Conservation (phyloP, 345 rosid species). For the Populus tremula region DNA sequence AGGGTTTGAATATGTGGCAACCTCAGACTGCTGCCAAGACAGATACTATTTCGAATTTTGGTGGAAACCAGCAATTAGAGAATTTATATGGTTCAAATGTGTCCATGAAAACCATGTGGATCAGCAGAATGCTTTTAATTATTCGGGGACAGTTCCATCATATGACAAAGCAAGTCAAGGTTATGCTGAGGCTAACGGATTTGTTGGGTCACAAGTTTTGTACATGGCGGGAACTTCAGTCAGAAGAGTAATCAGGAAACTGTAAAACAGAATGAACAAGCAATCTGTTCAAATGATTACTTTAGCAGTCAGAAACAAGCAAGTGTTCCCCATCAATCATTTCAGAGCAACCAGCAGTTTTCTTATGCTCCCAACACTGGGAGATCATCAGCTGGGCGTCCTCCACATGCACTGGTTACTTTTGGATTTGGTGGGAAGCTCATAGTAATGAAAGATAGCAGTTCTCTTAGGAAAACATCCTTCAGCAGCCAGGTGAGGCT, state of each 20-base stretch:
- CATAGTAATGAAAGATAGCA: constrained; percentile 62
- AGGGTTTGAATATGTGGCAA: constrained; percentile 44
- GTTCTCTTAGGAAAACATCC: constrained; percentile 45
- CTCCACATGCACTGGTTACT: constrained; percentile 80
- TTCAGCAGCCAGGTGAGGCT: constrained; percentile 75
- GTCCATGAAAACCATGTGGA: constrained; percentile 37
- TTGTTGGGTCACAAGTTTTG: constrained; percentile 44
- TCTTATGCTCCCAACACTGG: constrained; percentile 49
- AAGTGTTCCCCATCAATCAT: constrained; percentile 44
- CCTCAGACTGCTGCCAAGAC: constrained; percentile 38
- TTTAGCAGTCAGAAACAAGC: constrained; percentile 45
- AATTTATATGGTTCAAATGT: constrained; percentile 40
- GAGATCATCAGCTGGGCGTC: constrained; percentile 92
- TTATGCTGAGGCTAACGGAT: constrained; percentile 49
- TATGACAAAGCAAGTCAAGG: constrained; percentile 36
- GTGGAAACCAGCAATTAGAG: constrained; percentile 47
- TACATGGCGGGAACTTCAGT: constrained; percentile 35
- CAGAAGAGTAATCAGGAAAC: constrained; percentile 50
- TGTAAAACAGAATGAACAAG: constrained; percentile 47
- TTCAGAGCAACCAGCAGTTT: constrained; percentile 56
- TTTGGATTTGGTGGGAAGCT: constrained; percentile 98
- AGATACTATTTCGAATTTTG: constrained; percentile 34
- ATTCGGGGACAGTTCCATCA: constrained; percentile 30
- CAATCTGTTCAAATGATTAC: constrained; percentile 47
- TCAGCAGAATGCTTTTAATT: constrained; percentile 37